Base-by-base conservation (phyloP, 345 rosid species). In the Eucalyptus coolabah region DNA sequence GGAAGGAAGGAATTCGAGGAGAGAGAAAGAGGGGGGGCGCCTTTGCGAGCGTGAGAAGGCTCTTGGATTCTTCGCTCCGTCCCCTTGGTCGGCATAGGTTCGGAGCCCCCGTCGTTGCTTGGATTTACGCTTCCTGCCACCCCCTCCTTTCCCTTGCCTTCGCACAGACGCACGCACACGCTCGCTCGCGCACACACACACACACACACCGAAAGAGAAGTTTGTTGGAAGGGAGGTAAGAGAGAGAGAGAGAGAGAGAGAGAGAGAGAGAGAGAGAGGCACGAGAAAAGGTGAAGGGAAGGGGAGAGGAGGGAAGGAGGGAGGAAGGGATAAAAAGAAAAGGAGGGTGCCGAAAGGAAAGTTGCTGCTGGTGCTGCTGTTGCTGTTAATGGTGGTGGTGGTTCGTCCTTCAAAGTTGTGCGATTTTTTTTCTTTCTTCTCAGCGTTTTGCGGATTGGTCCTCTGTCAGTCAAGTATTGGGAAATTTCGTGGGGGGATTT, bases 1-100 rank as follows among this genome's bases (percentile, higher is more conserved):
- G 9, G 81, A 69, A 69, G 44, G 24, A 69, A 69, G 82, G 82
- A 69, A 34, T 34, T 63, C 14, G 63, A 24, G 30, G 63, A 56
- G 14, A 56, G 63, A 56, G 63, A 56, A 10, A 60, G 67, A 6
- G n/a, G 28, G 67, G 16, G 32, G 69, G 69, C n/a, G 34, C 63
- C 63, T 69, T 40, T 40, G 83, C 83, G 16, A 40, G 30, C 24
- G 83, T 26, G 86, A 77, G 91, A 93, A 94, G 89, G 85, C 94
- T 94, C 94, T 94, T 91, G 97, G 96, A 94, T 96, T 94, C 96
- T 95, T 95, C 95, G 90, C 88, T 37, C 13, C 88, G 91, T 92
- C 92, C 91, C 91, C n/a, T 87, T 89, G 95, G 97, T 88, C 96
- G 94, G 95, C 93, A 90, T 82, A 87, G 88, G 89, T 88, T 86